Conservation (phyloP, 2,329 filamentous ascomycete genomes). For the Ceratocystis harringtonii region DNA sequence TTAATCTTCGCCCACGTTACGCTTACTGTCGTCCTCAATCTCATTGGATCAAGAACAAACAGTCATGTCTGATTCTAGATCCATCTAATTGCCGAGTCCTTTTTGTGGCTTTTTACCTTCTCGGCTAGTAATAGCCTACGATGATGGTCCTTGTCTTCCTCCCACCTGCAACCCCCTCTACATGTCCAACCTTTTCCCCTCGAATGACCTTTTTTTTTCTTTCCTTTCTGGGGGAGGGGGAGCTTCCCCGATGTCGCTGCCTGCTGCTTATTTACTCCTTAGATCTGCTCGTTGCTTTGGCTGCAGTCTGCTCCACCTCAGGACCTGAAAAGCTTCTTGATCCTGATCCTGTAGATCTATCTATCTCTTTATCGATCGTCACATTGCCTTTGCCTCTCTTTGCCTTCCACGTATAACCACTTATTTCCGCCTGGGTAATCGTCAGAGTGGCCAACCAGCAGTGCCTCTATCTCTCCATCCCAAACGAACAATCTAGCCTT, state of each 20-base stretch:
- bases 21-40: not conserved
- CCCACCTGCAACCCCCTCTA: not conserved
- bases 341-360: conserved; percentile 11
- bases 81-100: not conserved
- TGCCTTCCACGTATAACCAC: not conserved
- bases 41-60: not conserved
- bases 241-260: conserved; percentile 4
- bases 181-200: not conserved
- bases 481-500: not conserved
- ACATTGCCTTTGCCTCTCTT: not conserved
- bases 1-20: not conserved
- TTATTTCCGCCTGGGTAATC: not conserved
- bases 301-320: not conserved
- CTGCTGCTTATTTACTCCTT: not conserved
- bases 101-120: not conserved
- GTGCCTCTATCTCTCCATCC: not conserved
- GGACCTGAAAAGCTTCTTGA: conserved; percentile 12
- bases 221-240: not conserved
- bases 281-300: not conserved
- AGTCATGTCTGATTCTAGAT: not conserved
- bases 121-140: not conserved
- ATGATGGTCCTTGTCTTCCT: not conserved
- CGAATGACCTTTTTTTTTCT: not conserved
- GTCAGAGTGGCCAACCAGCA: not conserved
- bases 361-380: not conserved